phyloP scores from a whole-genome alignment of 306 rosid genomes.

The Fagus crenata region DNA sequence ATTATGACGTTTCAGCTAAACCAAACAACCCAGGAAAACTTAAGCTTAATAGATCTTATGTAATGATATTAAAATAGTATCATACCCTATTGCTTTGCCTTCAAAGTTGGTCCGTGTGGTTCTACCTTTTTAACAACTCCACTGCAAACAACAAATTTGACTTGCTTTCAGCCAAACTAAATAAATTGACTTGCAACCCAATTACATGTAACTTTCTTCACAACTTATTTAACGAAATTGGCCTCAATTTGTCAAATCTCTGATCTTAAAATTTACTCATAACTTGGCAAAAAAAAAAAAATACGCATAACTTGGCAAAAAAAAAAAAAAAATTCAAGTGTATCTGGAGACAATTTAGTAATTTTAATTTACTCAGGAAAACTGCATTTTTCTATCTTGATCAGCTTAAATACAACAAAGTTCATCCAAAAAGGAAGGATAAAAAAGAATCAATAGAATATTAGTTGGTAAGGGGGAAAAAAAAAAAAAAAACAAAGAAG shows the following conservation, averaged over 20 bases:
- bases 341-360: neutral
- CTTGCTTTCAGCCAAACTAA: neutral
- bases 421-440: constrained; percentile 10
- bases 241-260: neutral
- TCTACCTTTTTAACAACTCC: neutral
- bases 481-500: constrained; percentile 17
- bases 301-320: too few relatives aligned
- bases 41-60: neutral
- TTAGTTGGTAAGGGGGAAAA: constrained; percentile 21
- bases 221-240: neutral
- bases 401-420: constrained; percentile 31
- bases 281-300: too few relatives aligned
- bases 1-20: neutral
- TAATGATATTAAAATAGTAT: neutral
- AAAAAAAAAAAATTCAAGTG: neutral
- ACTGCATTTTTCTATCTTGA: constrained; percentile 32
- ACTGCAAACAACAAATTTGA: neutral
- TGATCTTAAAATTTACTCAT: neutral
- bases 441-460: constrained; percentile 69
- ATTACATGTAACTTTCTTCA: neutral
- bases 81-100: neutral
- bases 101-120: neutral
- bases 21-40: neutral
- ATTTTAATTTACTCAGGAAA: constrained; percentile 15
- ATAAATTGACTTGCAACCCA: neutral